Evolutionary conservation across 352 stramenopile genomes (phyloP).

Genomic region (Phytophthora constricta): DNA sequence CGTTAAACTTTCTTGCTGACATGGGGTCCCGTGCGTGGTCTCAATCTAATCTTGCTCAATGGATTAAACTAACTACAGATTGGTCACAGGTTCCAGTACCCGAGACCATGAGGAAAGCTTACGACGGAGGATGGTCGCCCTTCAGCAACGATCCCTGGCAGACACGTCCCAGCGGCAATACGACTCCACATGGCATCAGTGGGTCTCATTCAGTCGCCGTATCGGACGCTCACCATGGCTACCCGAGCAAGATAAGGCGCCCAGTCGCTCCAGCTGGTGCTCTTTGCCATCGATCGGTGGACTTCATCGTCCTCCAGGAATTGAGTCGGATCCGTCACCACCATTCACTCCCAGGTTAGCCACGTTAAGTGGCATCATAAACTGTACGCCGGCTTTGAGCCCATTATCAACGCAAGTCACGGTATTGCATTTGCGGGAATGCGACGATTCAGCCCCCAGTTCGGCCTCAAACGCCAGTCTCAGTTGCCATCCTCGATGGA

Average conservation of each 20-base stretch:
- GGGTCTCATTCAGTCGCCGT: neutral
- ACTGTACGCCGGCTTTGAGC: conserved; percentile 1
- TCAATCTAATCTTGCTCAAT: neutral
- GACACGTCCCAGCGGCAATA: too few species aligned
- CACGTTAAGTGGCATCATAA: conserved; percentile 30
- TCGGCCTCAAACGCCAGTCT: neutral
- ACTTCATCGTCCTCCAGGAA: neutral
- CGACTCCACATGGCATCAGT: neutral
- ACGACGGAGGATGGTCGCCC: neutral
- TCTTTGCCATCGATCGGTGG: conserved; percentile 21
- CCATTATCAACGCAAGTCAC: neutral
- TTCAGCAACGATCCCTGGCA: neutral
- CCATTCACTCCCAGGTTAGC: conserved; percentile 26
- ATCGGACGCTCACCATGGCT: conserved; percentile 25
- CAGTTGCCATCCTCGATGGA: conserved; percentile 7
- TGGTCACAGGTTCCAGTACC: conserved; percentile 1
- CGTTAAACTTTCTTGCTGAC: neutral
- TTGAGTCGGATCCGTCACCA: neutral
- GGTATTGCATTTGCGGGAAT: conserved; percentile 11
- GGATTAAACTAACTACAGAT: neutral
- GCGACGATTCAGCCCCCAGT: neutral
- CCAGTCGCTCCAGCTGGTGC: conserved; percentile 23
- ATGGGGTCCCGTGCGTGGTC: neutral
- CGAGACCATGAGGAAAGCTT: neutral
- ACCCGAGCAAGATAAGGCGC: neutral